Evolutionary conservation across 805 yeast species (phyloP).

Genomic region (Metschnikowia kofuensis): DNA sequence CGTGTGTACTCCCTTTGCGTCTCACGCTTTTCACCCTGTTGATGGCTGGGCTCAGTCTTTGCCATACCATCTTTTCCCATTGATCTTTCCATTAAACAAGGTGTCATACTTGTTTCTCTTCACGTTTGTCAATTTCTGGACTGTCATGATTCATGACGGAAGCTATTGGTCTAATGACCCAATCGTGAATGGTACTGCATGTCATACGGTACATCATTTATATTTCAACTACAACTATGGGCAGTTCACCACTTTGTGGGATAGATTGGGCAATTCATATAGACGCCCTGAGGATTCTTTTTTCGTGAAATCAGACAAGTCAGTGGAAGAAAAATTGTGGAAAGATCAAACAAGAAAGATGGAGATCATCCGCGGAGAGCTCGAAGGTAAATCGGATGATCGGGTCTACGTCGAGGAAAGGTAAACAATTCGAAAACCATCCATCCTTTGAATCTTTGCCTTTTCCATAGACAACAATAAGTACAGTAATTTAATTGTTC

Average conservation of each 20-base stretch:
- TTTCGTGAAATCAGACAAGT: constrained; percentile 55
- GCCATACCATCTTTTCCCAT: constrained; percentile 91
- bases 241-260: constrained; percentile 98
- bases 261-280: constrained; percentile 89
- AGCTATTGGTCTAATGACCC: constrained; percentile 93
- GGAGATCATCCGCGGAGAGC: constrained; percentile 73
- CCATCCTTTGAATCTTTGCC: no score
- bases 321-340: constrained; percentile 63
- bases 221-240: constrained; percentile 98
- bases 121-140: constrained; percentile 94
- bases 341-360: constrained; percentile 64
- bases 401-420: constrained; percentile 59
- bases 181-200: constrained; percentile 94
- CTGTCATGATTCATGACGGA: constrained; percentile 98
- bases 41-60: constrained; percentile 92
- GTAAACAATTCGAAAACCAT: neutral
- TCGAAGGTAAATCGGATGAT: constrained; percentile 76
- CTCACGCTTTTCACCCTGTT: constrained; percentile 97
- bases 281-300: constrained; percentile 87
- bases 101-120: constrained; percentile 76
- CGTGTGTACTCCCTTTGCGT: constrained; percentile 96
- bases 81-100: constrained; percentile 90
- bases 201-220: constrained; percentile 95
- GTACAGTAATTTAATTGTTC: no score
- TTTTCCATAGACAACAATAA: no score